A percentile compares a stretch with the other conserved stretches of the same genome.
Conservation (phyloP, 2,329 filamentous ascomycete species). For the Clarireedia monteithiana region DNA sequence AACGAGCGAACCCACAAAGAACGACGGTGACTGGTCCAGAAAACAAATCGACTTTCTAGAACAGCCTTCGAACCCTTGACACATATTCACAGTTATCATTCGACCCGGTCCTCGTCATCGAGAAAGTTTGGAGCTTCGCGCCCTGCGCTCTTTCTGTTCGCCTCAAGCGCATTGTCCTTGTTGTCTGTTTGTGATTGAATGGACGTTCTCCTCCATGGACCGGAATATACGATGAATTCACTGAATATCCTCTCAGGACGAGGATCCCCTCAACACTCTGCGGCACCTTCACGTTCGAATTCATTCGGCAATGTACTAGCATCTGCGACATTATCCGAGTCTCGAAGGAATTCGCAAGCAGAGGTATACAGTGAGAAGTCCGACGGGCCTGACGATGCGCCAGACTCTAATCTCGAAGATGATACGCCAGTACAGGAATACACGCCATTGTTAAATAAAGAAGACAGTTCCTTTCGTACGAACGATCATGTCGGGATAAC, state of each 20-base stretch:
- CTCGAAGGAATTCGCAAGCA: slow-evolving; percentile 29
- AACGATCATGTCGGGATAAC: slow-evolving; percentile 50
- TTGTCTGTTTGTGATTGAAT: not conserved
- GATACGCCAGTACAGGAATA: slow-evolving; percentile 48
- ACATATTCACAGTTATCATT: not conserved
- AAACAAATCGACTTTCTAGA: not conserved
- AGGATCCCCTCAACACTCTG: slow-evolving; percentile 56
- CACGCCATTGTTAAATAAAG: slow-evolving; percentile 52
- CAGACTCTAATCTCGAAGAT: slow-evolving; percentile 29
- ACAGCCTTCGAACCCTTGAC: not conserved
- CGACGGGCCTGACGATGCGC: slow-evolving; percentile 30
- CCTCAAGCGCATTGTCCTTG: slow-evolving; percentile 1
- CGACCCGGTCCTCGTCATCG: not conserved
- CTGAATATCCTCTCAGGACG: slow-evolving; percentile 87
- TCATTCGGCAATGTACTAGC: slow-evolving; percentile 40
- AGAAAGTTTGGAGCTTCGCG: slow-evolving; percentile 5
- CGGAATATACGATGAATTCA: slow-evolving; percentile 76
- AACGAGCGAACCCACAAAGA: not conserved
- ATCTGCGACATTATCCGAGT: slow-evolving; percentile 17
- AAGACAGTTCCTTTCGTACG: slow-evolving; percentile 31
- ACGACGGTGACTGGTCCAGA: not conserved
- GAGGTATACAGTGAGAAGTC: slow-evolving; percentile 35
- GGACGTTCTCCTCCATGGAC: slow-evolving; percentile 38
- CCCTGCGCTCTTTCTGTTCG: slow-evolving; percentile 1
- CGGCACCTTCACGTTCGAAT: slow-evolving; percentile 51